Base-by-base conservation (phyloP, 176 grass and related monocot species). In the Aegilops tauschii region DNA sequence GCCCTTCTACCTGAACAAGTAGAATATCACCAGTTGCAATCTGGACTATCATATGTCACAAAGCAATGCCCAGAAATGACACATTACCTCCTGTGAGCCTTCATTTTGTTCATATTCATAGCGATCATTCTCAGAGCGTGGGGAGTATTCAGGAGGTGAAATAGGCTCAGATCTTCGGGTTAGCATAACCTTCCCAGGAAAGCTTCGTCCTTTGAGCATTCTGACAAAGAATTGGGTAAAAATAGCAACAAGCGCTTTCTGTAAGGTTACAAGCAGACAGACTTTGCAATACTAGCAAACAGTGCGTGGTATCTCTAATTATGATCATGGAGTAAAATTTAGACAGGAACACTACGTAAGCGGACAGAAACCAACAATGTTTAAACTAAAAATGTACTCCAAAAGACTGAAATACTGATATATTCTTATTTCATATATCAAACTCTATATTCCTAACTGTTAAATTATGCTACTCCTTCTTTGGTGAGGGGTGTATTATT, bases 141-240 rank as follows among this genome's bases (percentile, higher is more conserved):
- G 85, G 78, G 94, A 88, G 67, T 78, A 77, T 59, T 82, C 86
- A 59, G 86, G 82, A 84, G 91, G 86, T 37, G 85, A 87, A 65
- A 94, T 50, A 66, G 94, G 92, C 73, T 99, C 92, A 31, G 90
- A 88, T 85, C 84, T 88, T 47, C 94, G 87, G 66, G 79, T 94
- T 54, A 98, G 68, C 83, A 99, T 58, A 87, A 99, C 87, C 50
- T 99, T 99, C 16, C 97, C 97, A 61, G 97, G 94, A 77, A 99
- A 94, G 58, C 94, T 99, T 9, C 92, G 90, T 34, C 97, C 94
- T 93, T 94, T 93, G 82, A 99, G 88, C 82, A 96, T 91, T 83
- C 97, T 99, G 65, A 73, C 73, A 86, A 86, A 76, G 0, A 52
- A 23, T 78, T 42, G 23, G 45, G 36, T 1, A 34, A 42, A 65